phyloP scores from a whole-genome alignment of 2,329 filamentous ascomycete species.

The Bipolaris oryzae region DNA sequence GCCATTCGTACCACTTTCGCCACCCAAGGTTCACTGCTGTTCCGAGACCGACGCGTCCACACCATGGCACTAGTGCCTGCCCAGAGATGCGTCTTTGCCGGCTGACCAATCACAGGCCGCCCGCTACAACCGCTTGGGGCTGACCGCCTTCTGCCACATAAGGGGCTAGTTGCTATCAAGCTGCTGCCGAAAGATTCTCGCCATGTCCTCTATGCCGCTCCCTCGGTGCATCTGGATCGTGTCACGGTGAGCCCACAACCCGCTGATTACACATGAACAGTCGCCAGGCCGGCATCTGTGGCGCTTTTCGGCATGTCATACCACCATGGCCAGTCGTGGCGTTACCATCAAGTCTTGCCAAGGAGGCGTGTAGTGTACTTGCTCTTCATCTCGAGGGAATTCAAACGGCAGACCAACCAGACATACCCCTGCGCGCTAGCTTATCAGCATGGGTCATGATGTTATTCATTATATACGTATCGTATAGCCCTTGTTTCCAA shows the following conservation, averaged over 20 bases:
- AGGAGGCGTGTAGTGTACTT: too few relatives aligned
- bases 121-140: constrained; percentile 14
- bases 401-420: too few relatives aligned
- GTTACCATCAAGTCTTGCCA: too few relatives aligned
- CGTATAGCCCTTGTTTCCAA: too few relatives aligned
- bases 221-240: constrained; percentile 27
- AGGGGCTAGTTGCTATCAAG: constrained; percentile 25
- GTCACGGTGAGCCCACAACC: constrained; percentile 28
- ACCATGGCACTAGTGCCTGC: constrained; percentile 23
- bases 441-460: too few relatives aligned
- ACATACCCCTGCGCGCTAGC: too few relatives aligned
- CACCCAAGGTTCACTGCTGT: constrained; percentile 27
- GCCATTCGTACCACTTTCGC: constrained; percentile 37
- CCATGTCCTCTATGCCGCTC: constrained; percentile 5
- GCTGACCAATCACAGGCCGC: constrained; percentile 19
- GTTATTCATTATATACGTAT: too few relatives aligned
- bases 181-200: not conserved
- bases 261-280: constrained; percentile 13
- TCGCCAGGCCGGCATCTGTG: constrained; percentile 7
- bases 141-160: constrained; percentile 30
- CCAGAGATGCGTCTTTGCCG: constrained; percentile 5
- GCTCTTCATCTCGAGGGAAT: too few relatives aligned
- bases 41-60: constrained; percentile 21
- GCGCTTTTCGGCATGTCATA: constrained; percentile 5
- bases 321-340: too few relatives aligned